Base-by-base conservation (phyloP, 352 stramenopile genomes). In the Salisapilia sapeloensis region DNA sequence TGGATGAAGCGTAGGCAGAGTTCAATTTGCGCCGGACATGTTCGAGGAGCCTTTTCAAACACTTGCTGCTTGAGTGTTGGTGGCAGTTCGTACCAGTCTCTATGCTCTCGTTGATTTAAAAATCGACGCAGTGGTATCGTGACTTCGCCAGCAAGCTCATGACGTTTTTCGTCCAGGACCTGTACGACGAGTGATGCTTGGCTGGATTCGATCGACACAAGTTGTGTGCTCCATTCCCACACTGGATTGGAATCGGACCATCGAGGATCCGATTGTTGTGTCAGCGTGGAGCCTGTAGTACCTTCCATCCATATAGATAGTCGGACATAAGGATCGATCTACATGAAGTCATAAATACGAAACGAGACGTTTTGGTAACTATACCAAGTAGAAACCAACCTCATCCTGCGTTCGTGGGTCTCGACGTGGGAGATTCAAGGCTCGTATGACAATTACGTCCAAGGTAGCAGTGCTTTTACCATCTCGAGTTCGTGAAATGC, bases 11-110 rank as follows among this genome's bases (percentile, higher is more conserved):
- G 48, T 12, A 61, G 15, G 12, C 37, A 23, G 12, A 80, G 25
- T 23, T 44, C 57, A 11, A 85, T 30, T 27, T 47, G 50, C 6
- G 65, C 62, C 12, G 54, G 40, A n/a, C 49, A 42, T 0, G 37
- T 19, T 2, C 64, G 59, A 9, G 46, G 37, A 0, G 29, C 29
- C 29, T 50, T 58, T 39, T 84, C 69, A 2, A 78, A 27, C 4
- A 71, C 36, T 36, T 79, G 62, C 38, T 84, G 69, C 0, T 53
- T 47, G 11, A 84, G 38, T 17, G 69, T 84, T 20, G 53, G 62
- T 21, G 54, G 62, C 23, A 84, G 34, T 0, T 60, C 28, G 24
- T 66, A 37, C 64, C 69, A 79, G n/a, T 62, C 42, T 8, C 58
- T 47, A 41, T 78, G 57, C 4, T 69, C 40, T 26, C 67, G 70